Conservation (phyloP, 2,329 filamentous ascomycete species). For the Fusarium avenaceum region DNA sequence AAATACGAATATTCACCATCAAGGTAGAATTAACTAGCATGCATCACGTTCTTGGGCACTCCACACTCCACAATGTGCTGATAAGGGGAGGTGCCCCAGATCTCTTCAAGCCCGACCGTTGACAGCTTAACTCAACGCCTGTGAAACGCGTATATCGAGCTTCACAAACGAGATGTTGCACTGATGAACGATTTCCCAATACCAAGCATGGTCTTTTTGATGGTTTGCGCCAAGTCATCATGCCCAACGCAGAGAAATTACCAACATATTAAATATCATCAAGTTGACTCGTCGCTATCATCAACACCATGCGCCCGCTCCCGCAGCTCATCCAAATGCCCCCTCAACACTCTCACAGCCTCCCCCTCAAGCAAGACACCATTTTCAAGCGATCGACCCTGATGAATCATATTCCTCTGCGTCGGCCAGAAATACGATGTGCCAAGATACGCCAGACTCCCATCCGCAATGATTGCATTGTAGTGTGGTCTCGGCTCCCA, state of each 20-base stretch:
- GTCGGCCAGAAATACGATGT: slow-evolving; percentile 13
- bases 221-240: background rate
- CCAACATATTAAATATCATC: background rate
- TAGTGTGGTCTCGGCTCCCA: slow-evolving; percentile 17
- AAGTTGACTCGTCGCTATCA: background rate
- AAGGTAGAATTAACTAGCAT: too few relatives aligned
- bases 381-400: slow-evolving; percentile 20
- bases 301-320: background rate
- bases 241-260: background rate
- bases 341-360: background rate
- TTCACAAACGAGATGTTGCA: too few relatives aligned
- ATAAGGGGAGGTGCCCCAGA: too few relatives aligned
- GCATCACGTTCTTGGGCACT: too few relatives aligned
- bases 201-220: too few relatives aligned
- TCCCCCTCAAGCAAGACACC: slow-evolving; percentile 12
- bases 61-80: too few relatives aligned
- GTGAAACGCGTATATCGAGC: too few relatives aligned
- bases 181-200: too few relatives aligned
- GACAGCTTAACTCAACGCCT: too few relatives aligned
- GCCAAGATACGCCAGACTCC: background rate
- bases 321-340: background rate
- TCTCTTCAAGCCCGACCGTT: too few relatives aligned
- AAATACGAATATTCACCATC: too few relatives aligned
- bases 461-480: slow-evolving; percentile 9
- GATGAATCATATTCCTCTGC: slow-evolving; percentile 20